A percentile compares a stretch with the other conserved stretches of the same genome.
Evolutionary conservation across 306 rosid species (phyloP).

Genomic region (Pueraria montana): DNA sequence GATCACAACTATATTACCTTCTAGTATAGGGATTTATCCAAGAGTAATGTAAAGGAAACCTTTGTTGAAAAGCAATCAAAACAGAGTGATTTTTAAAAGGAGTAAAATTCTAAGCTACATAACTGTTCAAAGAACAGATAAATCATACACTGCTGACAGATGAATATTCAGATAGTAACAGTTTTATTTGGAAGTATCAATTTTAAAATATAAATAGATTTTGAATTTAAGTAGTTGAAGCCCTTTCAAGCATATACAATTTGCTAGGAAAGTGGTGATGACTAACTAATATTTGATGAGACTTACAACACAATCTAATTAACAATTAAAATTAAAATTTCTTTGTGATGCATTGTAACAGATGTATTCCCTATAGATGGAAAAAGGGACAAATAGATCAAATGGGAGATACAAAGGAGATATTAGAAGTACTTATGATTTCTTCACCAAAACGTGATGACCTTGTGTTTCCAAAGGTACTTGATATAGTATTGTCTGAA

Average conservation of each 20-base stretch:
- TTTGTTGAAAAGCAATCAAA: not conserved
- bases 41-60: not conserved
- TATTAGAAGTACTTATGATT: constrained; percentile 84
- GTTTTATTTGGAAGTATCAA: not conserved
- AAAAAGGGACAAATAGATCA: constrained; percentile 53
- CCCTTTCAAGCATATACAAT: constrained; percentile 16
- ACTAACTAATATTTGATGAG: constrained; percentile 1
- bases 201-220: not conserved
- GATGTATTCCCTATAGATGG: constrained; percentile 85
- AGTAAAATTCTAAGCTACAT: not conserved
- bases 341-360: constrained; percentile 49
- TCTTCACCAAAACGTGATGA: constrained; percentile 88
- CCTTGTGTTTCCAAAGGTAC: constrained; percentile 89
- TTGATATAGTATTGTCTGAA: constrained; percentile 1
- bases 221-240: constrained; percentile 18
- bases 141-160: not conserved
- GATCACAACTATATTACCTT: not conserved
- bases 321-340: constrained; percentile 14
- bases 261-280: constrained; percentile 8
- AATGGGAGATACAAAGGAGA: constrained; percentile 47
- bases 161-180: not conserved
- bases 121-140: constrained; percentile 2
- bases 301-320: constrained; percentile 23
- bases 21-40: not conserved
- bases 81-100: constrained; percentile 17